A percentile compares a stretch with the other conserved stretches of the same genome.
Evolutionary conservation across 768 basidiomycete genomes (phyloP).

Genomic region (Rubroboletus satanas): DNA sequence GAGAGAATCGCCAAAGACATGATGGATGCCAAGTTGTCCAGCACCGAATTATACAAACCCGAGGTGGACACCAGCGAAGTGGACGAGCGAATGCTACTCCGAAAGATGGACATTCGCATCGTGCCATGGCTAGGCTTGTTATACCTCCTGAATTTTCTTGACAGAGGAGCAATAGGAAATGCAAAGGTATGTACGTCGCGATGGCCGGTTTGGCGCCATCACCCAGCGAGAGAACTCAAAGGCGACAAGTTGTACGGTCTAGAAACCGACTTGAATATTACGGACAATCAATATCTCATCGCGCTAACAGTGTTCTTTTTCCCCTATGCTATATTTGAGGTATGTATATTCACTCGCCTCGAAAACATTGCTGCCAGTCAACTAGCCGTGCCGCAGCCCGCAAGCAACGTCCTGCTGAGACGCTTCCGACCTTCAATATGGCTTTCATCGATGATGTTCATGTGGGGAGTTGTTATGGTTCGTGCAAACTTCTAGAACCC

Average conservation of each 20-base stretch:
- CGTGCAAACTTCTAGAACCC: slow-evolving; percentile 1
- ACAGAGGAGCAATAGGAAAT: slow-evolving; percentile 64
- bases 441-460: slow-evolving; percentile 42
- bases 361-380: neutral
- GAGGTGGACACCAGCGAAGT: slow-evolving; percentile 51
- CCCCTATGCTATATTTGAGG: slow-evolving; percentile 68
- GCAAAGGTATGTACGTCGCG: slow-evolving; percentile 49
- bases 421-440: slow-evolving; percentile 64
- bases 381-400: slow-evolving; percentile 39
- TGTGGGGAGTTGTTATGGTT: slow-evolving; percentile 43
- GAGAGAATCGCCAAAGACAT: neutral
- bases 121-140: slow-evolving; percentile 74
- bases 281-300: slow-evolving; percentile 62
- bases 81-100: slow-evolving; percentile 50
- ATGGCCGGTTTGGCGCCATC: neutral
- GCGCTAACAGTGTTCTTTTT: slow-evolving; percentile 76
- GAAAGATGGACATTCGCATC: slow-evolving; percentile 62
- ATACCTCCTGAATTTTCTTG: slow-evolving; percentile 71
- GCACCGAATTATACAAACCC: slow-evolving; percentile 39
- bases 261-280: slow-evolving; percentile 52
- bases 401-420: slow-evolving; percentile 59
- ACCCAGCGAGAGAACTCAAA: neutral
- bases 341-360: slow-evolving; percentile 22
- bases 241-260: slow-evolving; percentile 52
- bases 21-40: neutral